Evolutionary conservation across 495 filamentous ascomycete genomes (phyloP), one percentile per base, ranked within the genome.

Genomic region (Echria macrotheca): DNA sequence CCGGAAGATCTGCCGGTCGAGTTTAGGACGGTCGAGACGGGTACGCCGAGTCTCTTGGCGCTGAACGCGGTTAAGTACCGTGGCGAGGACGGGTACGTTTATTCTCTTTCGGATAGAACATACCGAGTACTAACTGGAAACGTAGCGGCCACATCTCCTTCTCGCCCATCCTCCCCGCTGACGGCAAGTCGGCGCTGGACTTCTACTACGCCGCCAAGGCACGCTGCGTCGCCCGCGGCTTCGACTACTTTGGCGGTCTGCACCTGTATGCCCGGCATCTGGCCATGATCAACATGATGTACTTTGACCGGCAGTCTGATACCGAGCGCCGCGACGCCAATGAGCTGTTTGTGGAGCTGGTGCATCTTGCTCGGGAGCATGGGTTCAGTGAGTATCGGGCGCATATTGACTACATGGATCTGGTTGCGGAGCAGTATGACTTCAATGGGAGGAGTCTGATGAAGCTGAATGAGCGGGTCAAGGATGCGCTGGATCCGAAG

Each of bases 401-500:
- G 7, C 66, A 69, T 39, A 50, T 69, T 15, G 54, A 61, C 35
- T 57, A 59, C 37, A 69, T 67, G 64, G 64, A 60, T 51, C 37
- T 25, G 49, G 31, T 38, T 55, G 63, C 60, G 23, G 28, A 56
- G n/a, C 58, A 58, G 19, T 53, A 58, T 18, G 58, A 65, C 11
- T 53, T 48, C 14, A 48, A 48, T 19, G 28, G 26, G n/a, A 18
- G 25, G 12, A 22, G n/a, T 3, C 52, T 73, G 51, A 70, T 73
- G 68, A 69, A 62, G 50, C 70, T 80, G 37, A 73, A 74, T 45
- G 70, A 78, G 66, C 66, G 43, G 22, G 50, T 79, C 14, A 79
- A 79, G 64, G 66, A 81, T 50, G 67, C 73, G 5, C 50, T 80
- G 6, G 78, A 80, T 58, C 75, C 75, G 2, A 79, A 79, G 42